Evolutionary conservation across 129 eudicot genomes (phyloP), one percentile per base, ranked within the genome.

Genomic region (Lactuca sativa): DNA sequence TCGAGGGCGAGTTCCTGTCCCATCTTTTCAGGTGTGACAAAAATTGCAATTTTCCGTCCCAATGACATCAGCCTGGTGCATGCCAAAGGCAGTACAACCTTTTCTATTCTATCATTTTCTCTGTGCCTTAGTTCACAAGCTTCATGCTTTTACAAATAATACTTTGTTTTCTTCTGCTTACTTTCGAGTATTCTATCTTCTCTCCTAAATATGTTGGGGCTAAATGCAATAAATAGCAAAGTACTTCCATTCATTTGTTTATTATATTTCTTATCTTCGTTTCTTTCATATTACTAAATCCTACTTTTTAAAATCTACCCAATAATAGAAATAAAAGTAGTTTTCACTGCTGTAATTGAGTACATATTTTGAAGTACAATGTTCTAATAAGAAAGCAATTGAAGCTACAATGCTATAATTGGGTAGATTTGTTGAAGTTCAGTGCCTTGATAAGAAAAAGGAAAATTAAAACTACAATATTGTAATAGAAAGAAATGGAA

Each of bases 91-190:
- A 25, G 30, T 25, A 25, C 30, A 25, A 25, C 53, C 36, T 4
- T 18, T 51, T 47, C 21, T 52, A 21, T 32, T 49, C 13, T 34
- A 56, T 14, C 18, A 16, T 32, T 13, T 5, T 48, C 9, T 43
- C 38, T 44, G 40, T 77, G 36, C 33, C n/a, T 60, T 53, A 38
- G 52, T 56, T 74, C 65, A 54, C 56, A 33, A 74, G 66, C 65
- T 41, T 64, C 11, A 55, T 64, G 40, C 40, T 72, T 60, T 52
- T 33, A 34, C 49, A 11, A 11, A 49, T 47, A 32, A 47, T 62
- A 44, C 47, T 41, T 54, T 55, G 43, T 9, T 56, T 44, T 57
- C 41, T 69, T 36, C 64, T 69, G 66, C 47, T 21, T 49, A 32
- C 59, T 59, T 25, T 59, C 12, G 55, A 56, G 55, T 9, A 8